A percentile compares a stretch with the other conserved stretches of the same genome.
Evolutionary conservation across 2,329 filamentous ascomycete species (phyloP).

Genomic region (Endothia cerciana): DNA sequence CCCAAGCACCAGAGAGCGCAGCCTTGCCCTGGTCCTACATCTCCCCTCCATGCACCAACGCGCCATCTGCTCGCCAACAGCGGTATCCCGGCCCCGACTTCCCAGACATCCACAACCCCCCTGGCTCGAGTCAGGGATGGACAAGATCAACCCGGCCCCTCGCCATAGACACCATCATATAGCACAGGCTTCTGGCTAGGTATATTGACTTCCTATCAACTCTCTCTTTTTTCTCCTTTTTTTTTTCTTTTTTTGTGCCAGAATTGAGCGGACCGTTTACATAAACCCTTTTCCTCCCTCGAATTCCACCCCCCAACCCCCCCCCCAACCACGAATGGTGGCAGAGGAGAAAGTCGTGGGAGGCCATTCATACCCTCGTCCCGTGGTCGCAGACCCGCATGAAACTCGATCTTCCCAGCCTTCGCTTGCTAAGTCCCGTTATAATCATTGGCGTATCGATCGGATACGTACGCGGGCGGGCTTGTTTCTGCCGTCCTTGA

Average conservation of each 20-base stretch:
- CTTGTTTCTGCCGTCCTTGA: neutral
- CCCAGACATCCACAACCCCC: constrained; percentile 14
- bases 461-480: neutral
- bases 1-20: neutral
- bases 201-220: neutral
- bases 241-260: neutral
- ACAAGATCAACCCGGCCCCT: constrained; percentile 2
- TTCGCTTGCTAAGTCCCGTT: neutral
- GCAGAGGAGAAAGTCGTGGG: neutral
- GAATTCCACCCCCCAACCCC: neutral
- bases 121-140: constrained; percentile 21
- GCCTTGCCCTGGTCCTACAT: neutral
- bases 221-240: neutral
- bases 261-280: neutral
- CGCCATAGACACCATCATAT: constrained; percentile 5
- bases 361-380: neutral
- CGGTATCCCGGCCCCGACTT: constrained; percentile 3
- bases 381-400: neutral
- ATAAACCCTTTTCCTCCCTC: constrained; percentile 8
- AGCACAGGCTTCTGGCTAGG: constrained; percentile 6
- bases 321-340: neutral
- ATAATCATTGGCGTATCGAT: neutral
- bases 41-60: neutral
- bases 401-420: neutral
- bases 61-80: neutral